Evolutionary conservation across 805 yeast species (phyloP).

Genomic region (Yarrowia sp.): DNA sequence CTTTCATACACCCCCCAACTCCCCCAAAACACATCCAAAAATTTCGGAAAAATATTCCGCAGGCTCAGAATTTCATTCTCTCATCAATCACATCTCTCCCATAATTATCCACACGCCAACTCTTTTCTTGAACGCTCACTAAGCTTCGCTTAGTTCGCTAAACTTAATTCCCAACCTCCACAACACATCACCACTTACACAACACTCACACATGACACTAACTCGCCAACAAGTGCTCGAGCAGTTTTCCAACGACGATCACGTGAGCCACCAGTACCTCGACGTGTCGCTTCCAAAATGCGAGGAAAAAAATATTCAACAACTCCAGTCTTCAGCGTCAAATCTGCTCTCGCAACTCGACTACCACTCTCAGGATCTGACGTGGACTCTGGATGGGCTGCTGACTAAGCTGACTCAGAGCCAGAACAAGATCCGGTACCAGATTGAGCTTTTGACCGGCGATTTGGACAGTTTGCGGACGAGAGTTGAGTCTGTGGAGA

Average conservation of each 20-base stretch:
- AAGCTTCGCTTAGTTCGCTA: no score
- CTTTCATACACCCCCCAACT: no score
- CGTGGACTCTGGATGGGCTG: constrained; percentile 34
- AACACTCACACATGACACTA: neutral
- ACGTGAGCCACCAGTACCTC: constrained; percentile 30
- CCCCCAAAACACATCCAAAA: no score
- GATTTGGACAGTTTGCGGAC: constrained; percentile 34
- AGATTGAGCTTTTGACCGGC: constrained; percentile 38
- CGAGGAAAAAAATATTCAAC: constrained; percentile 31
- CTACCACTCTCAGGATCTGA: constrained; percentile 35
- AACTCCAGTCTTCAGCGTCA: constrained; percentile 35
- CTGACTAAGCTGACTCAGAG: constrained; percentile 34
- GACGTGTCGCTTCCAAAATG: constrained; percentile 20
- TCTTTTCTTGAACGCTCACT: no score
- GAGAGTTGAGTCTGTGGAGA: constrained; percentile 30
- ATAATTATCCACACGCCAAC: no score
- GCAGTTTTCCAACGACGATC: constrained; percentile 33
- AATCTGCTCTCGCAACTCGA: constrained; percentile 38
- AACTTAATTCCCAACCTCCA: no score
- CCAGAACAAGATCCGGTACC: constrained; percentile 38
- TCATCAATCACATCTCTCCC: no score
- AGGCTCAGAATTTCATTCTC: no score
- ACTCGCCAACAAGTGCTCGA: constrained; percentile 31
- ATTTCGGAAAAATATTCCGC: no score
- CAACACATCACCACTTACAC: constrained; percentile 1